Percentiles rank a stretch among this genome's conserved stretches.
These are phyloP conservation scores for Passalora sequoiae DNA, from an alignment of 2,329 filamentous ascomycete genomes.

Conservation along the genomic window DNA sequence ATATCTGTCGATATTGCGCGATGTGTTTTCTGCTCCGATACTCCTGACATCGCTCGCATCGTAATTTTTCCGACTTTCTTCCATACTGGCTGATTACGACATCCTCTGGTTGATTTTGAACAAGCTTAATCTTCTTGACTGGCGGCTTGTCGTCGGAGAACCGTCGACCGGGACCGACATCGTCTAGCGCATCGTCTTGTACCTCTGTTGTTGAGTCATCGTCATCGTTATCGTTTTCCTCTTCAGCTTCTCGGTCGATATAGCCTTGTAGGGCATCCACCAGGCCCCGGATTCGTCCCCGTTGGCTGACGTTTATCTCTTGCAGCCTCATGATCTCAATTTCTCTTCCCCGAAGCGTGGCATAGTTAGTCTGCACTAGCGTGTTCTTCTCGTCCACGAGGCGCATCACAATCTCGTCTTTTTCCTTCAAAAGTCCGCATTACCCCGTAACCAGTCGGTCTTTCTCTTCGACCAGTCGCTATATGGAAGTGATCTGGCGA, in stretches of 20 bases:
- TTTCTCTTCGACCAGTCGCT: not conserved
- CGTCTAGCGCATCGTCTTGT: not conserved
- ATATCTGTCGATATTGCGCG: no score
- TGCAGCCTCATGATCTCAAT: not conserved
- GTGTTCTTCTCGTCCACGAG: slow-evolving; percentile 1
- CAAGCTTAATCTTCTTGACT: not conserved
- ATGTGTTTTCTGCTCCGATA: no score
- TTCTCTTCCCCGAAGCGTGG: not conserved
- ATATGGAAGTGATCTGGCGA: not conserved
- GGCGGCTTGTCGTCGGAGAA: not conserved
- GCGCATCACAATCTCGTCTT: not conserved
- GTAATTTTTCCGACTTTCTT: no score
- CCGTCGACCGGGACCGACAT: not conserved
- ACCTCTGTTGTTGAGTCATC: no score
- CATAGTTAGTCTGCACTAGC: not conserved
- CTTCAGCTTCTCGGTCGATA: not conserved
- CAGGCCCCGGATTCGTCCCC: not conserved
- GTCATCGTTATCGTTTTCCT: not conserved
- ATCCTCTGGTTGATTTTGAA: no score
- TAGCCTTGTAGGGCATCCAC: not conserved
- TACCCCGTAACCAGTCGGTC: not conserved
- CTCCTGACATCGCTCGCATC: no score
- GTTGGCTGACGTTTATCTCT: not conserved
- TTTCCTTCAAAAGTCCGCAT: not conserved
- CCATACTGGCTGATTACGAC: no score